A percentile compares a stretch with the other conserved stretches of the same genome.
Conservation (phyloP, 202 grass and related monocot genomes). For the Panicum virgatum region DNA sequence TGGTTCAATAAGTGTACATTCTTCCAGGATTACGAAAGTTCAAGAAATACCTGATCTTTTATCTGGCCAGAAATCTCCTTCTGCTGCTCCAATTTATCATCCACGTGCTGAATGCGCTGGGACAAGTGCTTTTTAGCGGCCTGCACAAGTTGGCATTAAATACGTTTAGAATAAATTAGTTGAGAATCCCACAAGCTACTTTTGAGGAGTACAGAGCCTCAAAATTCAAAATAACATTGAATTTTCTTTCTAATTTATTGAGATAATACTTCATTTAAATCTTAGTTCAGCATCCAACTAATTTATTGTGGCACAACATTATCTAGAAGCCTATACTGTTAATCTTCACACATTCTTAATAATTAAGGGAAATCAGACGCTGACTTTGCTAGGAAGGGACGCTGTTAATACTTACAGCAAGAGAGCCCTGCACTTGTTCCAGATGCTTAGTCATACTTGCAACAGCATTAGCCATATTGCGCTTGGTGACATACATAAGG, state of each 20-base stretch:
- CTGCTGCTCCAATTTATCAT: constrained; percentile 86
- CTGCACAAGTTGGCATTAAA: constrained; percentile 33
- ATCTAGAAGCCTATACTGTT: neutral
- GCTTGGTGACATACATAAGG: constrained; percentile 86
- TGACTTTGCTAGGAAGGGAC: neutral
- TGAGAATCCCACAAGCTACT: neutral
- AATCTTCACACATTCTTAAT: constrained; percentile 3
- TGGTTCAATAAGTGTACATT: neutral
- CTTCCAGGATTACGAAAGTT: neutral
- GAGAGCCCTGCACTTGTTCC: constrained; percentile 70
- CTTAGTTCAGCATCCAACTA: neutral
- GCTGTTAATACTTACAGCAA: constrained; percentile 64
- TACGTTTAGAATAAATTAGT: neutral
- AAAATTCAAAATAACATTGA: neutral
- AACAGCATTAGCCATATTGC: constrained; percentile 78
- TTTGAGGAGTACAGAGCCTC: neutral
- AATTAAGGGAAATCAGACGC: constrained; percentile 20
- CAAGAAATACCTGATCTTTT: constrained; percentile 59
- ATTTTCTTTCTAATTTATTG: neutral
- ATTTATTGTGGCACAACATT: neutral
- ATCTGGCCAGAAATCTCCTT: constrained; percentile 78
- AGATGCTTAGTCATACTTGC: constrained; percentile 82
- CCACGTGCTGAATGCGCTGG: constrained; percentile 76
- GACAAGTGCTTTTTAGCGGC: constrained; percentile 74
- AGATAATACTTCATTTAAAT: neutral